Evolutionary conservation across 257 asterid species (phyloP).

Genomic region (Lantana camara): DNA sequence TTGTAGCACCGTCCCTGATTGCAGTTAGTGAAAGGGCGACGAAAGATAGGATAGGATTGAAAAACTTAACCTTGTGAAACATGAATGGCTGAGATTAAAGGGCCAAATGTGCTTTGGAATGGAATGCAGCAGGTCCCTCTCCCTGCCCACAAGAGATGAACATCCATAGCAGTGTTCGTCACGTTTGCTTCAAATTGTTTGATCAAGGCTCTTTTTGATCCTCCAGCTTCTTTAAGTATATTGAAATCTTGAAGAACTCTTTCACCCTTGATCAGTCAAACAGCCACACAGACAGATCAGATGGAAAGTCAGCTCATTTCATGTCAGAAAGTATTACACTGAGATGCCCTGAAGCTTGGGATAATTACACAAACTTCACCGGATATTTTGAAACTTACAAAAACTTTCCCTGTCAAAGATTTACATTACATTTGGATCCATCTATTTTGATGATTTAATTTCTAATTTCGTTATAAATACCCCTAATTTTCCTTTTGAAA

Average conservation of each 20-base stretch:
- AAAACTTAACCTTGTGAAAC: slow-evolving; percentile 49
- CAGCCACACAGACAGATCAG: background rate
- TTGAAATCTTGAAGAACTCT: slow-evolving; percentile 54
- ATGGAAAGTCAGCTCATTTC: background rate
- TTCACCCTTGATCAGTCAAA: slow-evolving; percentile 43
- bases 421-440: no score
- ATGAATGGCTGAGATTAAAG: slow-evolving; percentile 56
- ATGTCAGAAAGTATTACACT: no score
- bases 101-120: slow-evolving; percentile 65
- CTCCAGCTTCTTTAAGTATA: slow-evolving; percentile 52
- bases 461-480: no score
- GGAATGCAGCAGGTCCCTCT: slow-evolving; percentile 77
- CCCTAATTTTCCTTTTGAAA: no score
- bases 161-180: slow-evolving; percentile 51
- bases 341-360: no score
- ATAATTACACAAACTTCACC: no score
- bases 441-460: no score
- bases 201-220: slow-evolving; percentile 52
- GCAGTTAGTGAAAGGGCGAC: background rate
- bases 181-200: slow-evolving; percentile 53
- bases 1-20: no score
- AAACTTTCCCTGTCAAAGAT: no score
- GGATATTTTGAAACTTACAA: no score
- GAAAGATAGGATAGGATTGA: background rate
- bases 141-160: slow-evolving; percentile 65